Evolutionary conservation across 305 asterid genomes (phyloP).

Genomic region (Stenogyne calaminthoides): DNA sequence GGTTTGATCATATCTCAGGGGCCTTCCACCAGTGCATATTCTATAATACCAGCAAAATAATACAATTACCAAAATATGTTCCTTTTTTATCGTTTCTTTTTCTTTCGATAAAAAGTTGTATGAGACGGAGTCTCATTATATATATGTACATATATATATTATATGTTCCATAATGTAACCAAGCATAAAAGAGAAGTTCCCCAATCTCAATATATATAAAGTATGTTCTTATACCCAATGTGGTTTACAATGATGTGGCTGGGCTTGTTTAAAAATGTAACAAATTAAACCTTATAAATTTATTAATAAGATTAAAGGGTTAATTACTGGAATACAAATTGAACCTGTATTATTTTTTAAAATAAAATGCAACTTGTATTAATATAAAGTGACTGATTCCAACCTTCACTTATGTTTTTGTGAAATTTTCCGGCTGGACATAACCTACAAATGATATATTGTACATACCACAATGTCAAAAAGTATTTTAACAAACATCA

Average conservation of each 20-base stretch:
- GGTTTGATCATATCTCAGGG: conserved; percentile 20
- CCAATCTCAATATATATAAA: background rate
- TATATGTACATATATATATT: background rate
- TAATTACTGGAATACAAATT: too few relatives aligned
- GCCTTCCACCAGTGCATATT: background rate
- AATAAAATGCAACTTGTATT: too few relatives aligned
- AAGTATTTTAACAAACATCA: too few relatives aligned
- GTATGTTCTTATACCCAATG: background rate
- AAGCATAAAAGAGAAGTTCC: conserved; percentile 11
- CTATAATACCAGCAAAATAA: conserved; percentile 16
- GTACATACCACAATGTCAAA: too few relatives aligned
- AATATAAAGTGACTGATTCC: too few relatives aligned
- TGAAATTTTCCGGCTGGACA: too few relatives aligned
- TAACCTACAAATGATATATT: too few relatives aligned
- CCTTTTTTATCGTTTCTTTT: background rate
- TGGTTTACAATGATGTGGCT: background rate
- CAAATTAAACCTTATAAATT: background rate
- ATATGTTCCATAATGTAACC: background rate
- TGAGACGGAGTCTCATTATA: background rate
- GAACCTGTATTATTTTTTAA: too few relatives aligned
- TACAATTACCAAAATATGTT: background rate
- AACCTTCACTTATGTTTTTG: too few relatives aligned
- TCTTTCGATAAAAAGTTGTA: background rate
- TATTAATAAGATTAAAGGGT: background rate
- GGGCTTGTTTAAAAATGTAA: background rate